Conservation (phyloP, 148 eudicot species). For the Dysphania ambrosioides region DNA sequence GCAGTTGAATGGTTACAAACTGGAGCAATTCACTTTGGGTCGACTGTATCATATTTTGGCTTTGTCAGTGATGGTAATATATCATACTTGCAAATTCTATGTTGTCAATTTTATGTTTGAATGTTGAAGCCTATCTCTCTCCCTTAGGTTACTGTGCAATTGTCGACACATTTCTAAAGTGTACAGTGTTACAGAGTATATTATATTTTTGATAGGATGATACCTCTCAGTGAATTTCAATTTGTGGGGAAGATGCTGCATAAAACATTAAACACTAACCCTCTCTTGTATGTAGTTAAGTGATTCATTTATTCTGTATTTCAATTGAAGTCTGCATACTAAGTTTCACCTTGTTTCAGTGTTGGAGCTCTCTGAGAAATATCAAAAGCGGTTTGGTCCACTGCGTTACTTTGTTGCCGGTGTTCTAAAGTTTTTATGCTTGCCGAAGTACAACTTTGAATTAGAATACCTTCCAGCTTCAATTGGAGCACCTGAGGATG, state of each 20-base stretch:
- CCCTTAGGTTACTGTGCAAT: too few species aligned
- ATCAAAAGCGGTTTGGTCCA: constrained; percentile 96
- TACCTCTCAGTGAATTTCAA: neutral
- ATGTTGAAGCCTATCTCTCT: neutral
- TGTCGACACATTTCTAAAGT: too few species aligned
- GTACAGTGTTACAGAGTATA: neutral
- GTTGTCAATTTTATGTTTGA: constrained; percentile 13
- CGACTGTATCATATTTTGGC: constrained; percentile 88
- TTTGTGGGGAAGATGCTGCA: neutral
- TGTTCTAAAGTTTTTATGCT: constrained; percentile 77
- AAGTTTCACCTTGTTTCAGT: constrained; percentile 45
- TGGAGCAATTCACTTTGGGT: constrained; percentile 87
- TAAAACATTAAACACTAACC: neutral
- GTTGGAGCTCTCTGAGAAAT: constrained; percentile 92
- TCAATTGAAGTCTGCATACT: neutral
- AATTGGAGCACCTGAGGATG: constrained; percentile 44
- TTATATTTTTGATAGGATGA: neutral
- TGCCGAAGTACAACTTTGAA: constrained; percentile 87
- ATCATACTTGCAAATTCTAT: constrained; percentile 8
- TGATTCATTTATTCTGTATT: neutral
- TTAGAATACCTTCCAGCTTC: constrained; percentile 81
- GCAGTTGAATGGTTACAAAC: constrained; percentile 92
- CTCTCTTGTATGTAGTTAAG: neutral
- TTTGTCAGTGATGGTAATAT: constrained; percentile 90
- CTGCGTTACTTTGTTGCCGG: constrained; percentile 95